Evolutionary conservation across 371 early-diverging fungal genomes (phyloP).

Genomic region (Saksenaea oblongispora): DNA sequence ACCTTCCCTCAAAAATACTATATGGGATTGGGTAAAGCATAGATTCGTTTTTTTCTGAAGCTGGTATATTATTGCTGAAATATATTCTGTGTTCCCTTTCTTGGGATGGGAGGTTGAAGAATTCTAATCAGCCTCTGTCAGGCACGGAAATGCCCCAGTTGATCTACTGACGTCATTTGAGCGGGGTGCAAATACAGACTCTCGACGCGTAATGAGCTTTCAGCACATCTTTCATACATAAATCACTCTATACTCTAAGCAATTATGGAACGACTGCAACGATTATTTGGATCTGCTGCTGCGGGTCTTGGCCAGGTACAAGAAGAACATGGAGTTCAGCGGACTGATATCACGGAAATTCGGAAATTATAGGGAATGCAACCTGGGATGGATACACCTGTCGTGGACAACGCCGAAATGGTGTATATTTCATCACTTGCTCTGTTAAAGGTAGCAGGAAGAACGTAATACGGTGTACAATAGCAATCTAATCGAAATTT

Average conservation of each 20-base stretch:
- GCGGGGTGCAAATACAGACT: too few species aligned
- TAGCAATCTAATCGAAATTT: neutral
- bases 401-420: slow-evolving; percentile 98
- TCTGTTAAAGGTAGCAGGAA: slow-evolving; percentile 86
- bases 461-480: too few species aligned
- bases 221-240: slow-evolving; percentile 6
- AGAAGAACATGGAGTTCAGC: neutral
- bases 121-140: too few species aligned
- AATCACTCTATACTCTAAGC: neutral
- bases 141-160: too few species aligned
- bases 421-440: slow-evolving; percentile 99
- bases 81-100: too few species aligned
- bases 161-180: too few species aligned
- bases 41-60: too few species aligned
- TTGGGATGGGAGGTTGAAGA: too few species aligned
- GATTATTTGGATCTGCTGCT: slow-evolving; percentile 67
- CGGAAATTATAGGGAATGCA: slow-evolving; percentile 46
- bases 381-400: slow-evolving; percentile 84
- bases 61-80: too few species aligned
- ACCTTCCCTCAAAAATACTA: too few species aligned
- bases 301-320: slow-evolving; percentile 49
- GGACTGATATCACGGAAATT: neutral
- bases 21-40: too few species aligned
- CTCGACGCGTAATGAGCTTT: neutral
- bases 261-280: slow-evolving; percentile 72